Evolutionary conservation across 164 flowering plant genomes (phyloP), one percentile per base, ranked within the genome.

Genomic region (Magnolia changhungtana): DNA sequence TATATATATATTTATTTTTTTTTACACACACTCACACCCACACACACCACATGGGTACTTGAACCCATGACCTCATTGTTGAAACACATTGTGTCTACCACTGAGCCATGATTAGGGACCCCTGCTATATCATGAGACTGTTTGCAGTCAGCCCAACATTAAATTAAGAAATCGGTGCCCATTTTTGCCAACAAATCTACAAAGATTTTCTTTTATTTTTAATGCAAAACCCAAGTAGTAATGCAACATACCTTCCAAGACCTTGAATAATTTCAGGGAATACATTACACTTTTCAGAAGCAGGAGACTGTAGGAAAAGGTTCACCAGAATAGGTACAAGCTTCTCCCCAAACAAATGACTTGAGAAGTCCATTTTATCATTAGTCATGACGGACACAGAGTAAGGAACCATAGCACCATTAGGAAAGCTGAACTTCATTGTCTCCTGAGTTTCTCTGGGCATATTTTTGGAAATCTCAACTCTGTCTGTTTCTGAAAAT

Each of bases 291-390:
- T 90, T 92, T 76, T 93, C 98, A 69, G 75, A 77, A 19, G 81
- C 75, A 67, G 99, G 95, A 79, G 98, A 91, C 72, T 80, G 87
- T 21, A 86, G 73, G 77, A 88, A 86, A 71, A 94, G 88, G 72
- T 89, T 92, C 24, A 96, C 89, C 19, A 96, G 73, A 82, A 91
- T 83, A 65, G 97, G 94, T 65, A 94, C 81, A 79, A 94, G 88
- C 83, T 94, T 96, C 80, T 96, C 98, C 14, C 88, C 88, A 83
- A 93, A 89, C 63, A 89, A 19, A 80, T 84, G 76, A 79, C 82
- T 83, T 37, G 84, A 79, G 50, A 80, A 74, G 10, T 75, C 78
- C 11, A 73, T 67, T 31, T 76, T 31, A 74, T 68, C 29, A 72
- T 65, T 50, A 74, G 73, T 66, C 67, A 77, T 59, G 3, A 71